Evolutionary conservation across 2,329 filamentous ascomycete genomes (phyloP).

Genomic region (Ceratocystis colombiana): DNA sequence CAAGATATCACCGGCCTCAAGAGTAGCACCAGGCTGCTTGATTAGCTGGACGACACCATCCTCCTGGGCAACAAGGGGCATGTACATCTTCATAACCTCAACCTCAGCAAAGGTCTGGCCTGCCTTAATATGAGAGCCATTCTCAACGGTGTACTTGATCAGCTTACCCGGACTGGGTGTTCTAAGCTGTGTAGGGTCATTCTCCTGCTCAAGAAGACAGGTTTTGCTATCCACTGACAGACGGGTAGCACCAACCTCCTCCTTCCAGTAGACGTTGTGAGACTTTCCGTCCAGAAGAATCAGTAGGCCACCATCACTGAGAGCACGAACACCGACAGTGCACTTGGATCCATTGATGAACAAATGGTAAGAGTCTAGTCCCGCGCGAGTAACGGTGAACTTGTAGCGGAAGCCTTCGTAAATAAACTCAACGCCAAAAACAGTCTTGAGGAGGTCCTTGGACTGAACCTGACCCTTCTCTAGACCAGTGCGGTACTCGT

Average conservation of each 20-base stretch:
- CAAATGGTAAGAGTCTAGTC: slow-evolving; percentile 85
- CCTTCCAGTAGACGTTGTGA: slow-evolving; percentile 99
- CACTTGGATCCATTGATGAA: slow-evolving; percentile 99
- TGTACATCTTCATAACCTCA: slow-evolving; percentile 99
- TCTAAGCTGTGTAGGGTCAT: slow-evolving; percentile 92
- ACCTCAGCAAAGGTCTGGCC: slow-evolving; percentile 93
- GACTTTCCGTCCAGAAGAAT: slow-evolving; percentile 84
- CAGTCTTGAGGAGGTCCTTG: slow-evolving; percentile 94
- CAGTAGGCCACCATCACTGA: slow-evolving; percentile 87
- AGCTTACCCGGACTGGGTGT: slow-evolving; percentile 94
- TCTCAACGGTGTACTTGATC: slow-evolving; percentile 95
- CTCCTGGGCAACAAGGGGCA: slow-evolving; percentile 90
- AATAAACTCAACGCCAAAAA: slow-evolving; percentile 97
- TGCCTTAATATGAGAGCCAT: slow-evolving; percentile 82
- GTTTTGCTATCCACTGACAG: slow-evolving; percentile 97
- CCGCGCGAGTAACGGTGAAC: slow-evolving; percentile 91
- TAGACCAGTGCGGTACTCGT: slow-evolving; percentile 75
- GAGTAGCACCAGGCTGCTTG: slow-evolving; percentile 96
- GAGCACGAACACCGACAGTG: slow-evolving; percentile 79
- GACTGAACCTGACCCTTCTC: slow-evolving; percentile 96
- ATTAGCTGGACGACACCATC: slow-evolving; percentile 95
- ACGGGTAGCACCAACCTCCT: slow-evolving; percentile 91
- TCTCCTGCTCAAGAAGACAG: slow-evolving; percentile 94
- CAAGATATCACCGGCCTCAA: slow-evolving; percentile 96
- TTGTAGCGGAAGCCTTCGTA: slow-evolving; percentile 96